Percentiles rank a stretch among this genome's conserved stretches.
Evolutionary conservation across 345 rosid genomes (phyloP).

Genomic region (Acer campestre): DNA sequence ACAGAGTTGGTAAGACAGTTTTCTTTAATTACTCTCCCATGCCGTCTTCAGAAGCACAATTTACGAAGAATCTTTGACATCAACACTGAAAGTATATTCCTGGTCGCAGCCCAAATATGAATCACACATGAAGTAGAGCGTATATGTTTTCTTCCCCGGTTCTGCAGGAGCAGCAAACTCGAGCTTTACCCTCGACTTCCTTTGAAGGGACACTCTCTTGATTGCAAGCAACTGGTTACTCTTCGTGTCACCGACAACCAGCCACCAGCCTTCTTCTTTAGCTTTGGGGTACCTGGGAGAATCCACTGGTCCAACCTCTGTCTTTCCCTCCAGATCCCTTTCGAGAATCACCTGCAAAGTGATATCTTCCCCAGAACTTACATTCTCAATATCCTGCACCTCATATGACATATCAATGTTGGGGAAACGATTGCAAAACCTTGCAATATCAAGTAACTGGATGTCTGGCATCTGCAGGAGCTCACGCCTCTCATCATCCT

Average conservation of each 20-base stretch:
- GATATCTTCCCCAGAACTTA: constrained; percentile 60
- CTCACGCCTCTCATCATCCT: constrained; percentile 76
- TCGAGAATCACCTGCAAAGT: constrained; percentile 72
- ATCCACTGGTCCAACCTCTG: constrained; percentile 80
- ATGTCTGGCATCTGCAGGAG: constrained; percentile 70
- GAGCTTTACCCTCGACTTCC: constrained; percentile 80
- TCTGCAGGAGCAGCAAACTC: constrained; percentile 73
- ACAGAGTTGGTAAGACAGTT: neutral
- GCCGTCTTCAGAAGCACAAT: constrained; percentile 32
- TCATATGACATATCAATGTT: constrained; percentile 75
- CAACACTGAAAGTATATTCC: constrained; percentile 67
- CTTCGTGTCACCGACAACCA: constrained; percentile 82
- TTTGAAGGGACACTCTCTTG: constrained; percentile 80
- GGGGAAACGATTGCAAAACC: constrained; percentile 86
- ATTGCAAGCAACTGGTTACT: constrained; percentile 84
- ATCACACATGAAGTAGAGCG: constrained; percentile 83
- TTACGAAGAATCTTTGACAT: constrained; percentile 46
- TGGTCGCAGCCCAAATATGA: constrained; percentile 91
- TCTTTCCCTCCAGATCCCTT: constrained; percentile 77
- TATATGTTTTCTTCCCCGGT: constrained; percentile 60
- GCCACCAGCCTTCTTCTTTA: constrained; percentile 99
- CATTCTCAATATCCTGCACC: constrained; percentile 54
- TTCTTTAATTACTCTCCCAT: neutral
- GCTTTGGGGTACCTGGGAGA: constrained; percentile 72
- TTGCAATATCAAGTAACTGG: constrained; percentile 76